Percentiles rank a stretch among this genome's conserved stretches.
These are phyloP conservation scores for Sclerotinia trifoliorum DNA, from an alignment of 2,329 filamentous ascomycete species.

Conservation along the genomic window DNA sequence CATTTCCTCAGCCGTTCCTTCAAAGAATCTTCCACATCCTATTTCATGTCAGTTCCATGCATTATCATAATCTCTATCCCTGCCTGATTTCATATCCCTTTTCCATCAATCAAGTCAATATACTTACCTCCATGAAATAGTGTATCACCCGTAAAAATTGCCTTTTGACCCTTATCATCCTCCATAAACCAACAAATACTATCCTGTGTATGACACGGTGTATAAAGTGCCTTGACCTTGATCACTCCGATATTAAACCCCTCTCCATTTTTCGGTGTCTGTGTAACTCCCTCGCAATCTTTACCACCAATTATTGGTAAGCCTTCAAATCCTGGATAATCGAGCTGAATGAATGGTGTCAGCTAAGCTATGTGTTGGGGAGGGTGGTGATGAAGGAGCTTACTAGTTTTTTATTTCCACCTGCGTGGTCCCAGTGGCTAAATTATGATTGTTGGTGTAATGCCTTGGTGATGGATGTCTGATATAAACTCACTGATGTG, in stretches of 20 bases:
- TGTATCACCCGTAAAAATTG: conserved; percentile 94
- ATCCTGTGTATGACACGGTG: conserved; percentile 96
- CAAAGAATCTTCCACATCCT: conserved; percentile 96
- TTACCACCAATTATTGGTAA: conserved; percentile 81
- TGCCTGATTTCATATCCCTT: neutral
- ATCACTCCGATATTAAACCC: conserved; percentile 83
- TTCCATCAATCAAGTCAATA: neutral
- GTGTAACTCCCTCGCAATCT: conserved; percentile 77
- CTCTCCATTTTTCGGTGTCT: conserved; percentile 71
- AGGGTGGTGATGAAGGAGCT: neutral
- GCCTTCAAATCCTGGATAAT: conserved; percentile 34
- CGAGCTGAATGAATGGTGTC: conserved; percentile 27
- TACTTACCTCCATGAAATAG: conserved; percentile 81
- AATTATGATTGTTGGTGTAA: conserved; percentile 21
- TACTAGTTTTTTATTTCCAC: conserved; percentile 83
- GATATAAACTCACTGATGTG: conserved; percentile 73
- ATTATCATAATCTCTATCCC: neutral
- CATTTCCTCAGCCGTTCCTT: conserved; percentile 88
- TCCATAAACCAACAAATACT: conserved; percentile 95
- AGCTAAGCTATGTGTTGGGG: neutral
- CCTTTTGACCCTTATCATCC: conserved; percentile 67
- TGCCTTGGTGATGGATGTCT: neutral
- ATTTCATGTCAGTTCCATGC: neutral
- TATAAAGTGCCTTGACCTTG: conserved; percentile 82
- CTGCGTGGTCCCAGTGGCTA: conserved; percentile 92